These are phyloP conservation scores for Rhodosporidiobolus odoratus DNA, from an alignment of 768 basidiomycete species.

Conservation along the genomic window DNA sequence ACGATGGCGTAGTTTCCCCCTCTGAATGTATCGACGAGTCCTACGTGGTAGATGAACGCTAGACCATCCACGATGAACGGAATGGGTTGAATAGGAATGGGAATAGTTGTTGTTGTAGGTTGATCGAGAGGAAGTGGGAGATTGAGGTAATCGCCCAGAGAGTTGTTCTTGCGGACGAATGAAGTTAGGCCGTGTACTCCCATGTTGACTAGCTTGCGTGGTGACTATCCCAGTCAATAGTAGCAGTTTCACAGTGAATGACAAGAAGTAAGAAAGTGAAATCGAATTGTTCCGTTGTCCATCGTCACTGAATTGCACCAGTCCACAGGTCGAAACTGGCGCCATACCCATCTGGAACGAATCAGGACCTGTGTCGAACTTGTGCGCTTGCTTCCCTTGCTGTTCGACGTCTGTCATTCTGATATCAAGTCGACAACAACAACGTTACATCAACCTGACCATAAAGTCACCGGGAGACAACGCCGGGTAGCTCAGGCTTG, in stretches of 20 bases:
- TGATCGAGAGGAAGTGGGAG: not conserved
- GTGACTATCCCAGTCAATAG: not conserved
- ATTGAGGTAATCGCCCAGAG: not conserved
- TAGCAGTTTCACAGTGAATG: too few species aligned
- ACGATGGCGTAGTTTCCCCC: slow-evolving; percentile 22
- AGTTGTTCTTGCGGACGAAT: slow-evolving; percentile 15
- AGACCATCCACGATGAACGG: slow-evolving; percentile 22
- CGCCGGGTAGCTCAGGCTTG: too few species aligned
- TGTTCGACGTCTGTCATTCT: too few species aligned
- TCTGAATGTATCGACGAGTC: slow-evolving; percentile 14
- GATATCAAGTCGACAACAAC: too few species aligned
- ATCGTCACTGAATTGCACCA: too few species aligned
- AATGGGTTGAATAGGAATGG: not conserved
- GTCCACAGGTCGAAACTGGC: not conserved
- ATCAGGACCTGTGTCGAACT: not conserved
- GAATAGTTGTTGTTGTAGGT: not conserved
- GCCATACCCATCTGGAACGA: not conserved
- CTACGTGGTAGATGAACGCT: slow-evolving; percentile 26
- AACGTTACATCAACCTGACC: too few species aligned
- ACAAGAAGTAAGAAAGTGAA: too few species aligned
- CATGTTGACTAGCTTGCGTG: not conserved
- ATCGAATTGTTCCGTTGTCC: too few species aligned
- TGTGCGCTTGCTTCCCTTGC: not conserved
- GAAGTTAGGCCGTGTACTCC: slow-evolving; percentile 31
- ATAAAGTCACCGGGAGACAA: too few species aligned